A percentile compares a stretch with the other conserved stretches of the same genome.
Conservation (phyloP, 257 asterid species). For the Cordia subcordata region DNA sequence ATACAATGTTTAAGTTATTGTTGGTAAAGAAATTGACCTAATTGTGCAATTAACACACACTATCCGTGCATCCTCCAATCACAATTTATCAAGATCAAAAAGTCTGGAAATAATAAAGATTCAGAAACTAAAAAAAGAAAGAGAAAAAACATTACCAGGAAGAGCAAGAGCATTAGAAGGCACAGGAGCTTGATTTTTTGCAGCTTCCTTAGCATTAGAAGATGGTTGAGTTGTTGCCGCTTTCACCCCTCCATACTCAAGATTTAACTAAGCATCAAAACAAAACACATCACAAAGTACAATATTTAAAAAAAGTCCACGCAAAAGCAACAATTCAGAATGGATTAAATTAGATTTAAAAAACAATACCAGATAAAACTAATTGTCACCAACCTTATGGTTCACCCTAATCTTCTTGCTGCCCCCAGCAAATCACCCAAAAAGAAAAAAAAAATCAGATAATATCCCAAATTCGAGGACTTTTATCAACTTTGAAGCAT, state of each 20-base stretch:
- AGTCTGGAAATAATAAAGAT: too few species aligned
- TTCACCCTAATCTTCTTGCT: slow-evolving; percentile 87
- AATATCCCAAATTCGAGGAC: background rate
- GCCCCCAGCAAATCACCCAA: slow-evolving; percentile 18
- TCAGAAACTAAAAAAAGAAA: background rate
- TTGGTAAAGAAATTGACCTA: too few species aligned
- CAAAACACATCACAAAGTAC: background rate
- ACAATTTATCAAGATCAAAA: too few species aligned
- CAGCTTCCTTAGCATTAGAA: slow-evolving; percentile 25
- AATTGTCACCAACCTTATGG: slow-evolving; percentile 57
- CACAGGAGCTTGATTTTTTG: slow-evolving; percentile 42
- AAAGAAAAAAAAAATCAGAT: background rate
- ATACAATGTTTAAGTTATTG: too few species aligned
- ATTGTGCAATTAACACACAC: too few species aligned
- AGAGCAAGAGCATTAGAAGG: slow-evolving; percentile 68
- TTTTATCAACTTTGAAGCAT: background rate
- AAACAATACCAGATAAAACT: background rate
- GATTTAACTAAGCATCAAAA: slow-evolving; percentile 43
- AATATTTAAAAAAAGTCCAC: background rate
- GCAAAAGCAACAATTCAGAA: too few species aligned
- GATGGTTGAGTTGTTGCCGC: slow-evolving; percentile 19
- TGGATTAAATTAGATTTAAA: background rate
- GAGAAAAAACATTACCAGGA: slow-evolving; percentile 52
- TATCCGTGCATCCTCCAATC: too few species aligned
- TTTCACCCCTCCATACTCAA: slow-evolving; percentile 59